Base-by-base conservation (phyloP, 805 yeast genomes). In the Yamadazyma phyllophila region DNA sequence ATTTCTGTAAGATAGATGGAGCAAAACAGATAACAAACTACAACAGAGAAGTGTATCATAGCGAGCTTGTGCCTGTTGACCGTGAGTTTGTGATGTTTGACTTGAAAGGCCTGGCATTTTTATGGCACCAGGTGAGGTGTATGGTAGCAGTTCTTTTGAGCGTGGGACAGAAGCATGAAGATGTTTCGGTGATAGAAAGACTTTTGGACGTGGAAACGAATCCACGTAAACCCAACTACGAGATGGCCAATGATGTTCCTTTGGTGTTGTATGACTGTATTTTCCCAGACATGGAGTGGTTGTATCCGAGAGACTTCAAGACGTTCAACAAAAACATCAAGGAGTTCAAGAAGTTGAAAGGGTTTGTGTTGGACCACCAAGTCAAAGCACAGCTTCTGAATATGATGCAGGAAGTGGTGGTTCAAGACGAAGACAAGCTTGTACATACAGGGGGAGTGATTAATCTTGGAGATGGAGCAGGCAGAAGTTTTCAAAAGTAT, bases 61-160 rank as follows among this genome's bases (percentile, higher is more conserved):
- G 89, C 0, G 61, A 71, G 7, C 82, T 88, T 10, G 50, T 70
- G 10, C 66, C 56, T 15, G 53, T 60, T 9, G 54, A 61, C 44
- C 69, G 71, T 27, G 80, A 77, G 4, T 72, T 78, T 44, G 86
- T 73, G 57, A 83, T 82, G 46, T 81, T 92, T 61, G 90, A 89
- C 60, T 67, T 94, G 43, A 74, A 78, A 50, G 99, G 99, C 0
- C 73, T 87, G 1, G 99, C 98, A 7, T 94, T 94, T 55, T 66
- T 94, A 45, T 94, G 98, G 98, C 98, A 94, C 62, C 99, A 94
- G 65, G 99, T 94, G 14, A 78, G 99, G 47, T 90, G 96, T 54
- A 94, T 94, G 94, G 80, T 90, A 69, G 96, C 96, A 0, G 71
- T 86, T 9, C 62, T 94, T 45, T 80, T 94, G 44, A 65, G 85